A percentile compares a stretch with the other conserved stretches of the same genome.
These are phyloP conservation scores for Venturiaceae sp. DNA, from an alignment of 2,329 filamentous ascomycete genomes.

Conservation along the genomic window DNA sequence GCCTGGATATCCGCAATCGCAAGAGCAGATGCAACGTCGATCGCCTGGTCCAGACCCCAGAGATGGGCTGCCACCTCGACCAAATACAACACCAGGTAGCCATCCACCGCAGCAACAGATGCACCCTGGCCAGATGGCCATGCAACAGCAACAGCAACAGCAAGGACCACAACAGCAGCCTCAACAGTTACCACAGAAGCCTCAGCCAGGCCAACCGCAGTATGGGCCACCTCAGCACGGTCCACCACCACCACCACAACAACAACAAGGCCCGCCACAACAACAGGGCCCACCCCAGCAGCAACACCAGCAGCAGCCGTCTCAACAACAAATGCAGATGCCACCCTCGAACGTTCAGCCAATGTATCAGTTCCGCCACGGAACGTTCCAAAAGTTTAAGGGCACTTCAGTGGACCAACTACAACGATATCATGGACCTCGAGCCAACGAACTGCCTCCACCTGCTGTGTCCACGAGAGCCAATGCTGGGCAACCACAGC, in stretches of 20 bases:
- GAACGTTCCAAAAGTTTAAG: conserved; percentile 6
- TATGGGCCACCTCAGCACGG: neutral
- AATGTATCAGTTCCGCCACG: conserved; percentile 6
- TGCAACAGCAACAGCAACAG: conserved; percentile 1
- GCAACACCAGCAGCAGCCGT: neutral
- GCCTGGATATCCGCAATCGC: neutral
- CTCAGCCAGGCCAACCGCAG: neutral
- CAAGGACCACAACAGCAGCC: neutral
- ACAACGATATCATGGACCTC: neutral
- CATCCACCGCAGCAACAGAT: neutral
- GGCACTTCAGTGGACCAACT: neutral
- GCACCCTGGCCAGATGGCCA: neutral
- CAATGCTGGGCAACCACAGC: conserved; percentile 4
- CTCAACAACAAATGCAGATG: neutral
- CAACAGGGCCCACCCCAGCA: conserved; percentile 1
- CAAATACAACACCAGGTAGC: neutral
- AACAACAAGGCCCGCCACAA: neutral
- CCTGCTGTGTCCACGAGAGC: neutral
- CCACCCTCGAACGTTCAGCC: conserved; percentile 2
- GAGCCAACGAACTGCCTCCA: neutral
- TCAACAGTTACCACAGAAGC: conserved; percentile 1
- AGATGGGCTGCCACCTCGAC: neutral
- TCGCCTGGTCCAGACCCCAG: neutral
- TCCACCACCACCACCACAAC: neutral
- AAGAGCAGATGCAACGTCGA: neutral